These are phyloP conservation scores for Dothideomycetes sp. DNA, from an alignment of 2,329 filamentous ascomycete species.

Conservation along the genomic window DNA sequence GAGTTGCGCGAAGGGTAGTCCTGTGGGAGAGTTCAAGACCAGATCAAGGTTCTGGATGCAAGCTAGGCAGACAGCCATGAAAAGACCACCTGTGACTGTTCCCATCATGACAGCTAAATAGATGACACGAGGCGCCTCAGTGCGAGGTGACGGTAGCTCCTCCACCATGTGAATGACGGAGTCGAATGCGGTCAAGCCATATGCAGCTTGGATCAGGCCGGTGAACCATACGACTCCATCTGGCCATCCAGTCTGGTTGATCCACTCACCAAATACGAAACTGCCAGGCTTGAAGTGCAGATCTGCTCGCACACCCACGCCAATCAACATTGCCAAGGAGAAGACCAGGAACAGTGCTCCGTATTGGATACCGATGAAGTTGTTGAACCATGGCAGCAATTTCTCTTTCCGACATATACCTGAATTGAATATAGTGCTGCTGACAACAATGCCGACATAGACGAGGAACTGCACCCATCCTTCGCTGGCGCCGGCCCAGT, in stretches of 20 bases:
- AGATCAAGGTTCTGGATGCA: conserved; percentile 38
- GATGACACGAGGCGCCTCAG: conserved; percentile 41
- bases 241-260: conserved; percentile 41
- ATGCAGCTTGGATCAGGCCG: conserved; percentile 46
- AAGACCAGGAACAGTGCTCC: conserved; percentile 42
- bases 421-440: conserved; percentile 41
- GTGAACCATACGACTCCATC: conserved; percentile 48
- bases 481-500: conserved; percentile 32
- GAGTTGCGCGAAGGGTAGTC: conserved; percentile 49
- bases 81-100: conserved; percentile 39
- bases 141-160: conserved; percentile 42
- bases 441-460: conserved; percentile 39
- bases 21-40: conserved; percentile 34
- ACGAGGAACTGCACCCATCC: conserved; percentile 47
- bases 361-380: conserved; percentile 45
- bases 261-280: conserved; percentile 44
- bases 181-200: conserved; percentile 47
- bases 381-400: conserved; percentile 43
- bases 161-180: conserved; percentile 49
- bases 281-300: conserved; percentile 37
- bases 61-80: conserved; percentile 46
- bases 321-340: conserved; percentile 40
- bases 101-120: conserved; percentile 39
- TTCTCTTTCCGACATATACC: conserved; percentile 40
- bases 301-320: conserved; percentile 34